These are phyloP conservation scores for Blastocystis sp. DNA, from an alignment of 352 stramenopile genomes.

Conservation along the genomic window DNA sequence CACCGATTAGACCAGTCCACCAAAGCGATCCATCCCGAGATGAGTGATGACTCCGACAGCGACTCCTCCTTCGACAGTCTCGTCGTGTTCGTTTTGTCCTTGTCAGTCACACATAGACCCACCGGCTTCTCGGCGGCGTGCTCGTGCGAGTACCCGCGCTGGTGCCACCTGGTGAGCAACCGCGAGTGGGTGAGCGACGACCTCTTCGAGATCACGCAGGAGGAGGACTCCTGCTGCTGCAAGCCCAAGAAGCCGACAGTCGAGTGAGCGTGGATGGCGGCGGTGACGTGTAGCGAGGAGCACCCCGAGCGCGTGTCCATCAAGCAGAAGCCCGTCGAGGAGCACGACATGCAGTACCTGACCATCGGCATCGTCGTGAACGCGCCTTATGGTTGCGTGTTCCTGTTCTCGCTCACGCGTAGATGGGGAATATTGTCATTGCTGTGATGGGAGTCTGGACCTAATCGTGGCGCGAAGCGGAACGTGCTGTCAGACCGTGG, in stretches of 20 bases:
- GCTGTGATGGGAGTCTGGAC: constrained; percentile 72
- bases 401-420: background rate
- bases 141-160: constrained; percentile 53
- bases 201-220: constrained; percentile 52
- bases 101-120: background rate
- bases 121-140: constrained; percentile 23
- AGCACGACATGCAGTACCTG: constrained; percentile 66
- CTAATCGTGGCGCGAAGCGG: constrained; percentile 55
- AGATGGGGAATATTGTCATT: constrained; percentile 72
- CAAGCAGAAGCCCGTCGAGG: background rate
- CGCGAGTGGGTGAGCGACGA: constrained; percentile 54
- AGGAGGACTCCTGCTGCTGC: constrained; percentile 20
- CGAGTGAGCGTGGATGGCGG: background rate
- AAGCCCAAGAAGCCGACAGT: background rate
- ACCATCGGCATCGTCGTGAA: constrained; percentile 73
- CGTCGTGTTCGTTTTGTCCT: background rate
- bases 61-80: background rate
- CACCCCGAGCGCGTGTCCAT: constrained; percentile 11
- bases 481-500: constrained; percentile 50
- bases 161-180: constrained; percentile 57
- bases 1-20: too few species aligned
- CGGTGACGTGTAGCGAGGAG: constrained; percentile 7
- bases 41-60: background rate
- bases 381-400: constrained; percentile 63
- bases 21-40: background rate